phyloP scores from a whole-genome alignment of 768 basidiomycete genomes.

The Saitozyma sp. region DNA sequence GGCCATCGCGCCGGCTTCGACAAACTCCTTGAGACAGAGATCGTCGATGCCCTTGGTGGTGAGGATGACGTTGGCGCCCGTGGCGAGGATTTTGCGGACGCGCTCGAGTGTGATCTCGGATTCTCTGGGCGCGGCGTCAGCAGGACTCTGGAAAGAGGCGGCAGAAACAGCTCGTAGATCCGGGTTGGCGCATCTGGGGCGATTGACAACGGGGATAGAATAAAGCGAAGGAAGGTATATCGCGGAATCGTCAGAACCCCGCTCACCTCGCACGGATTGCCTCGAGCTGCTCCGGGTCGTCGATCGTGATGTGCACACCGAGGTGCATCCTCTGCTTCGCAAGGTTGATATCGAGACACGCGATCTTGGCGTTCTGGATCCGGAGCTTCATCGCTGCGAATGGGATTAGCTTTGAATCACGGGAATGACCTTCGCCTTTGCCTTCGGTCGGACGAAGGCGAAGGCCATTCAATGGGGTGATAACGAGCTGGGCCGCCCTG shows the following conservation, averaged over 20 bases:
- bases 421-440: background rate
- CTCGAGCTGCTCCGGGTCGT: constrained; percentile 93
- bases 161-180: too few relatives aligned
- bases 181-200: too few relatives aligned
- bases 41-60: constrained; percentile 99
- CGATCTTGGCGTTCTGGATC: constrained; percentile 90
- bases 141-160: background rate
- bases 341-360: constrained; percentile 96
- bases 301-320: constrained; percentile 94
- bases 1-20: constrained; percentile 98
- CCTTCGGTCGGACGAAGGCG: background rate
- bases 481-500: background rate
- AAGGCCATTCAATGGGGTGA: too few relatives aligned
- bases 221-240: background rate
- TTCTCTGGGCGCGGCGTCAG: constrained; percentile 62
- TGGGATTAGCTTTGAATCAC: background rate
- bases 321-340: constrained; percentile 96
- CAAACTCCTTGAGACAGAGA: constrained; percentile 95
- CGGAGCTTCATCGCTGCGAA: constrained; percentile 91
- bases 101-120: constrained; percentile 93
- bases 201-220: background rate
- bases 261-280: constrained; percentile 87
- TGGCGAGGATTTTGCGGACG: constrained; percentile 89
- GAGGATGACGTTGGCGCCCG: constrained; percentile 93
- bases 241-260: too few relatives aligned